Conservation (phyloP, 768 basidiomycete genomes). For the Pleurotus ostreatus region DNA sequence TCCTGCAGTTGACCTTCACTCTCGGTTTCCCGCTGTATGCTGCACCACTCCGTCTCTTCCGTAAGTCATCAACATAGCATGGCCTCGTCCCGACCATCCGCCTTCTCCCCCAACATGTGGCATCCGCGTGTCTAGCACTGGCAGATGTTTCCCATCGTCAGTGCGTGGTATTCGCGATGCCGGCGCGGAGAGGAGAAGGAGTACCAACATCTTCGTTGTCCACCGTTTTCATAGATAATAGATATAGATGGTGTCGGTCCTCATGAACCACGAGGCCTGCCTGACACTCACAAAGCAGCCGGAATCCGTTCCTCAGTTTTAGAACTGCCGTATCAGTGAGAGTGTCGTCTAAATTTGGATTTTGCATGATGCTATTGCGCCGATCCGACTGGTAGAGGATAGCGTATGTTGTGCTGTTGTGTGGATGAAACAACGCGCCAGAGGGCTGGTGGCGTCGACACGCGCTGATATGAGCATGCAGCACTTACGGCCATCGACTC, state of each 20-base stretch:
- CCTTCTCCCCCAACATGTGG: slow-evolving; percentile 4
- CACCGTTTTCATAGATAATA: neutral
- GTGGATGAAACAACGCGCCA: neutral
- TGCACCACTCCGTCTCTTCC: slow-evolving; percentile 5
- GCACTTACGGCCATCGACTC: neutral
- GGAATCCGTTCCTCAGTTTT: neutral
- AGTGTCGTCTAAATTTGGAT: neutral
- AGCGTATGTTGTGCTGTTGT: neutral
- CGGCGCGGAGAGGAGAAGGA: slow-evolving; percentile 3
- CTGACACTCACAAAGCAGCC: neutral
- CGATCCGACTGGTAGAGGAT: slow-evolving; percentile 4
- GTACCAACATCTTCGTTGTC: neutral
- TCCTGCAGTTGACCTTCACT: neutral
- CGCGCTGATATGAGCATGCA: neutral
- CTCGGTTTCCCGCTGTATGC: neutral
- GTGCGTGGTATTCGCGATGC: slow-evolving; percentile 7
- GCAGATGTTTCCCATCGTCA: neutral
- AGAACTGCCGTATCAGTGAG: neutral
- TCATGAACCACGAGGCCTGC: neutral
- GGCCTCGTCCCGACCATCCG: neutral
- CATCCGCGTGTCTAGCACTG: slow-evolving; percentile 1
- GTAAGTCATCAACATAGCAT: neutral
- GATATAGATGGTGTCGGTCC: neutral
- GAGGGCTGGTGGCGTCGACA: slow-evolving; percentile 3
- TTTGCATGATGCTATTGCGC: neutral